A percentile compares a stretch with the other conserved stretches of the same genome.
Conservation (phyloP, 2,329 filamentous ascomycete species). For the Iodosphaeria phyllophila region DNA sequence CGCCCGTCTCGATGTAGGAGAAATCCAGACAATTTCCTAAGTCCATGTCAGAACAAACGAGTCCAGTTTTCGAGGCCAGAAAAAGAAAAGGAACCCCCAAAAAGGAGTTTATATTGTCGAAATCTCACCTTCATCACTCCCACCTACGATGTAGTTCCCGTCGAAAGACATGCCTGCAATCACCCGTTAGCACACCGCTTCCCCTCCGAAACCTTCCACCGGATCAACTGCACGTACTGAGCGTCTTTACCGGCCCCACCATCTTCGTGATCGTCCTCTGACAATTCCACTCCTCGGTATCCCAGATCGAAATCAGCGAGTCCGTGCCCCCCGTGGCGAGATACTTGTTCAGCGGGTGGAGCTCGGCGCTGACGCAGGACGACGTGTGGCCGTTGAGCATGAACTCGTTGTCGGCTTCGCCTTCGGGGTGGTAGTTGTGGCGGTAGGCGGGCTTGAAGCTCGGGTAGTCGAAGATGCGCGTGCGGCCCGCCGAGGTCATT, state of each 20-base stretch:
- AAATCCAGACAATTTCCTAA: slow-evolving; percentile 45
- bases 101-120: too few relatives aligned
- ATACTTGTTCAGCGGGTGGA: slow-evolving; percentile 53
- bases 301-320: slow-evolving; percentile 59
- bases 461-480: slow-evolving; percentile 52
- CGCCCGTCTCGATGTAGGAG: slow-evolving; percentile 55
- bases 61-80: slow-evolving; percentile 1
- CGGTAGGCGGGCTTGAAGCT: slow-evolving; percentile 35
- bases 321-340: slow-evolving; percentile 61
- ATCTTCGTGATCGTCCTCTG: slow-evolving; percentile 51
- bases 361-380: slow-evolving; percentile 46
- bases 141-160: slow-evolving; percentile 54
- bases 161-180: slow-evolving; percentile 54
- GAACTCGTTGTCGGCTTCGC: slow-evolving; percentile 31
- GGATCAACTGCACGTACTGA: slow-evolving; percentile 27
- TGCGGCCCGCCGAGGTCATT: slow-evolving; percentile 51
- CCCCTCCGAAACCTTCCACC: neutral
- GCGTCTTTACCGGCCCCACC: slow-evolving; percentile 48
- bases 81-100: neutral
- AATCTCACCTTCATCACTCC: slow-evolving; percentile 47
- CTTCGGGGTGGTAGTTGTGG: slow-evolving; percentile 24
- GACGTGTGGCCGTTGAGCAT: slow-evolving; percentile 55
- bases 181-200: slow-evolving; percentile 8
- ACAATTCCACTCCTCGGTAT: slow-evolving; percentile 62
- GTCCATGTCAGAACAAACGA: slow-evolving; percentile 4